These are phyloP conservation scores for Yamadazyma oceani DNA, from an alignment of 1,139 yeast species.

Conservation along the genomic window DNA sequence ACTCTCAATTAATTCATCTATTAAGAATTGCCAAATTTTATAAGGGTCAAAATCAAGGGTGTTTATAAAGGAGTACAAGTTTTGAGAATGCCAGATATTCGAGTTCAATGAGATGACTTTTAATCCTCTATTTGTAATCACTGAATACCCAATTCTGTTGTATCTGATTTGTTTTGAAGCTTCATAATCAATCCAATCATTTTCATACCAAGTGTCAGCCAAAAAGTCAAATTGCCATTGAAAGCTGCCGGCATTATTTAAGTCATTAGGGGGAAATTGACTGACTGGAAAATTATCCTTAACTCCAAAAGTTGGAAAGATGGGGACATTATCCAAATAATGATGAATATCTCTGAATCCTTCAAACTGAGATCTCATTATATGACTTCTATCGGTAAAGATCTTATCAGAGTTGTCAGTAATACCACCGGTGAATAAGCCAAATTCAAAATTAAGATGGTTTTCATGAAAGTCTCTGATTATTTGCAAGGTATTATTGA, in stretches of 20 bases:
- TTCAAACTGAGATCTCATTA: conserved; percentile 16
- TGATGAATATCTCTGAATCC: conserved; percentile 23
- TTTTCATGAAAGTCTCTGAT: conserved; percentile 25
- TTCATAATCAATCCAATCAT: conserved; percentile 41
- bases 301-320: conserved; percentile 28
- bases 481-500: conserved; percentile 28
- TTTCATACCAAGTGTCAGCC: conserved; percentile 28
- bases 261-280: conserved; percentile 23
- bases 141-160: conserved; percentile 26
- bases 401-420: conserved; percentile 25
- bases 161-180: conserved; percentile 32
- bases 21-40: conserved; percentile 30
- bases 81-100: conserved; percentile 30
- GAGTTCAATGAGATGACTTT: conserved; percentile 33
- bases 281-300: conserved; percentile 29
- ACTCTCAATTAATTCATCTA: conserved; percentile 29
- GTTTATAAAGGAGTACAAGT: conserved; percentile 25
- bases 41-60: conserved; percentile 24
- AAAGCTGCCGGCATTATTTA: conserved; percentile 14
- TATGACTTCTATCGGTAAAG: conserved; percentile 18
- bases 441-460: conserved; percentile 28
- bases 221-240: conserved; percentile 32
- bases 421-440: conserved; percentile 32
- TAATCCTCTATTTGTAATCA: conserved; percentile 25
- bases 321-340: conserved; percentile 23